A percentile compares a stretch with the other conserved stretches of the same genome.
Conservation (phyloP, 768 basidiomycete species). For the Russula dissimulans region DNA sequence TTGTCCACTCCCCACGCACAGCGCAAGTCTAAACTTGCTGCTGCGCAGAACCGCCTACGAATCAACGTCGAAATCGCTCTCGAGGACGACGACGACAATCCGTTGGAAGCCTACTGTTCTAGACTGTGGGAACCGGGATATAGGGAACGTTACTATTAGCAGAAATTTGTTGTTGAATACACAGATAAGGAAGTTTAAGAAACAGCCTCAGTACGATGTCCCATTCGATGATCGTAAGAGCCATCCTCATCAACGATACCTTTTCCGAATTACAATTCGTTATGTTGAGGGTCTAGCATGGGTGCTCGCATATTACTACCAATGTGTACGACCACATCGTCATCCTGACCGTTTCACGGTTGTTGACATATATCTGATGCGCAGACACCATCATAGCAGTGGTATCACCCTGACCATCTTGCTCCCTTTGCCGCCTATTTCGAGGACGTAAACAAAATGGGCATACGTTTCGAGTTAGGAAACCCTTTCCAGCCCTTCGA, state of each 20-base stretch:
- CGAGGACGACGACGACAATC: slow-evolving; percentile 66
- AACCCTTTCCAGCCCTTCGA: slow-evolving; percentile 95
- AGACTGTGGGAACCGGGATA: slow-evolving; percentile 97
- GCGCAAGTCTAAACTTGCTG: slow-evolving; percentile 58
- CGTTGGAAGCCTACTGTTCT: slow-evolving; percentile 75
- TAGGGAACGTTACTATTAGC: slow-evolving; percentile 85
- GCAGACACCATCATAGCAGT: slow-evolving; percentile 89
- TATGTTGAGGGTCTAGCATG: slow-evolving; percentile 94
- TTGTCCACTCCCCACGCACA: slow-evolving; percentile 70
- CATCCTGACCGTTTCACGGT: not conserved
- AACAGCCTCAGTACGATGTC: slow-evolving; percentile 49
- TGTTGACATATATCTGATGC: slow-evolving; percentile 18
- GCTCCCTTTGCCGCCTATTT: slow-evolving; percentile 98
- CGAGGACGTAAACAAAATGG: slow-evolving; percentile 63
- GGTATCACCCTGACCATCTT: slow-evolving; percentile 99
- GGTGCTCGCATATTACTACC: slow-evolving; percentile 97
- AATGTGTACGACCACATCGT: slow-evolving; percentile 60
- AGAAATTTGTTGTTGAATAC: slow-evolving; percentile 78
- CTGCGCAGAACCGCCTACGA: slow-evolving; percentile 55
- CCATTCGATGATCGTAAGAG: not conserved
- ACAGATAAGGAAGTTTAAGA: slow-evolving; percentile 65
- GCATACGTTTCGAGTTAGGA: slow-evolving; percentile 71
- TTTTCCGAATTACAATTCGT: slow-evolving; percentile 56
- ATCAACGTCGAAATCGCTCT: slow-evolving; percentile 65
- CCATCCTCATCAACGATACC: not conserved